Conservation (phyloP, 2,329 filamentous ascomycete species). For the Arthrobotrys megalospora region DNA sequence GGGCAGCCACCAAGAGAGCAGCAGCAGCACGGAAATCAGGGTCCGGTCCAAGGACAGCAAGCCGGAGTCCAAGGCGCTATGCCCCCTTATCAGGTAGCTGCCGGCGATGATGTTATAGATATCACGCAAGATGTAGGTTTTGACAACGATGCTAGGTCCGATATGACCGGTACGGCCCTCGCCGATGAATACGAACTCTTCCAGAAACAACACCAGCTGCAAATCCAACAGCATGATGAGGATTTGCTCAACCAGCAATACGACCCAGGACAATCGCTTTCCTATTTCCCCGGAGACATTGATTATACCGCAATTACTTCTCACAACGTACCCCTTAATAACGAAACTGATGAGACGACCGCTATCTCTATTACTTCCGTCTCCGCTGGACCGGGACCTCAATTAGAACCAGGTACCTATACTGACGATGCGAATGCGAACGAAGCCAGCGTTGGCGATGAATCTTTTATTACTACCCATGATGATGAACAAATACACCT, state of each 20-base stretch:
- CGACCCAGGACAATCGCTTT: conserved; percentile 45
- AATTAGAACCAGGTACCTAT: conserved; percentile 52
- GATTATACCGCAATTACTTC: conserved; percentile 22
- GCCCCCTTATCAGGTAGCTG: conserved; percentile 61
- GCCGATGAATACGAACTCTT: conserved; percentile 64
- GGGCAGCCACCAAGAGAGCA: conserved; percentile 47
- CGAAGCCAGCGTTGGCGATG: conserved; percentile 50
- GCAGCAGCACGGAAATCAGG: conserved; percentile 54
- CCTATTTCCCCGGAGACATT: conserved; percentile 48
- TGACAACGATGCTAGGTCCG: conserved; percentile 61
- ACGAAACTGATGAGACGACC: conserved; percentile 45
- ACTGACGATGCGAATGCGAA: conserved; percentile 55
- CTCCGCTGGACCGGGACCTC: conserved; percentile 50
- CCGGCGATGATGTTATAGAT: conserved; percentile 61
- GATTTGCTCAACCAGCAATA: conserved; percentile 66
- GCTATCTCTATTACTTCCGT: conserved; percentile 30
- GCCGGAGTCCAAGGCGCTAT: conserved; percentile 57
- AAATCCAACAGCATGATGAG: conserved; percentile 63
- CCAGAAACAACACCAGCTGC: conserved; percentile 63
- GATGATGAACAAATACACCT: conserved; percentile 37
- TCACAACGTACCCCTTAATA: conserved; percentile 13
- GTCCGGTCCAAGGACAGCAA: conserved; percentile 61
- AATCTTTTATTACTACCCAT: conserved; percentile 52
- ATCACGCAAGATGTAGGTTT: conserved; percentile 61
- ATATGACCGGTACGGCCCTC: conserved; percentile 60